A percentile compares a stretch with the other conserved stretches of the same genome.
Evolutionary conservation across 768 basidiomycete species (phyloP).

Genomic region (Postia placenta): DNA sequence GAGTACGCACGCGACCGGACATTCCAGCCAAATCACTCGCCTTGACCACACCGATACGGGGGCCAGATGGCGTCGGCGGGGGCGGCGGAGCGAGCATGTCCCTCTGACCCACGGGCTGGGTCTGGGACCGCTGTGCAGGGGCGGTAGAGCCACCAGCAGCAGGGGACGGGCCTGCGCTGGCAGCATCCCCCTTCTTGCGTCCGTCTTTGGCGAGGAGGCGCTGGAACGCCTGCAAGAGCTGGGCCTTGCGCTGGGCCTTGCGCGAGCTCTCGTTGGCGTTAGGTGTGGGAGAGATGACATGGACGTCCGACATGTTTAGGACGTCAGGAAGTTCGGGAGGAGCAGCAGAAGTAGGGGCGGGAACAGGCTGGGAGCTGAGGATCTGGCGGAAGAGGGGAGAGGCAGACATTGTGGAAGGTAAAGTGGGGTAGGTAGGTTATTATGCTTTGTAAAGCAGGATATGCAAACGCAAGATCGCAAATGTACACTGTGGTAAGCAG

Average conservation of each 20-base stretch:
- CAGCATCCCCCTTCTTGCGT: neutral
- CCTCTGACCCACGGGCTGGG: neutral
- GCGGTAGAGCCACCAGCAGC: neutral
- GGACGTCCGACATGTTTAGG: neutral
- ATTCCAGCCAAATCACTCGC: neutral
- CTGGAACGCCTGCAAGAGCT: neutral
- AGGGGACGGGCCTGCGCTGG: neutral
- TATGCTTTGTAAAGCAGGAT: neutral
- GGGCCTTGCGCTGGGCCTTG: neutral
- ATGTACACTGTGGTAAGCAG: neutral
- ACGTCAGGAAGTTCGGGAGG: neutral
- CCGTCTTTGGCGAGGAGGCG: neutral
- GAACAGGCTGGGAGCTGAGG: neutral
- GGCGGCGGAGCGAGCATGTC: neutral
- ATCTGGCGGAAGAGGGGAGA: neutral
- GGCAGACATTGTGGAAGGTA: neutral
- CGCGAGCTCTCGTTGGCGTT: neutral
- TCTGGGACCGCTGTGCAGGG: neutral
- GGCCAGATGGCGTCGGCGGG: neutral
- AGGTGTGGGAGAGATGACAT: neutral
- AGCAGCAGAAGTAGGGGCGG: neutral
- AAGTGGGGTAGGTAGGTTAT: neutral
- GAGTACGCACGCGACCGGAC: slow-evolving; percentile 1
- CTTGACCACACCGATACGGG: neutral
- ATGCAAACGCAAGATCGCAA: neutral